phyloP scores from a whole-genome alignment of 768 basidiomycete species.

The Hericium alpestre region DNA sequence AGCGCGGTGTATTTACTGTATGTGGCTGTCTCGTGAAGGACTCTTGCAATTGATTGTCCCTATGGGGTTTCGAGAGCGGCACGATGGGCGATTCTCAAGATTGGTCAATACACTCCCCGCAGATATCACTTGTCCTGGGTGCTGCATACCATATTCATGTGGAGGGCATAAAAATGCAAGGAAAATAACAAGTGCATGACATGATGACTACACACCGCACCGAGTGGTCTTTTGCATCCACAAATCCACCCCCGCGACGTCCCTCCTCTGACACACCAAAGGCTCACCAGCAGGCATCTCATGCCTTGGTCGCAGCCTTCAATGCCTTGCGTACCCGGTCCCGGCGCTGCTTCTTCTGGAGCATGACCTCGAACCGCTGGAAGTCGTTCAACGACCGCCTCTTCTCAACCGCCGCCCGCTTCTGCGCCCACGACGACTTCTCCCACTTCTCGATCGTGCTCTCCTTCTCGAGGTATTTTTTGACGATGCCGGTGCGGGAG shows the following conservation, averaged over 20 bases:
- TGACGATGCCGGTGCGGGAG: constrained; percentile 72
- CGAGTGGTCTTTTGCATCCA: background rate
- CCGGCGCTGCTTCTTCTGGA: constrained; percentile 81
- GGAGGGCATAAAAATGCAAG: background rate
- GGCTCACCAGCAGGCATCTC: constrained; percentile 4
- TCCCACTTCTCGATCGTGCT: constrained; percentile 82
- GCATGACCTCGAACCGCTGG: constrained; percentile 78
- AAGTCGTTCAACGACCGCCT: constrained; percentile 81
- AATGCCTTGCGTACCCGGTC: constrained; percentile 67
- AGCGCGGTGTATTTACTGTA: too few species aligned
- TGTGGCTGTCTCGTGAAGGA: too few species aligned
- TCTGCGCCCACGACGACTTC: constrained; percentile 80
- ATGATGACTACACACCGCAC: constrained; percentile 2
- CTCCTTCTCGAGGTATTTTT: constrained; percentile 83
- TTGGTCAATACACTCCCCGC: background rate
- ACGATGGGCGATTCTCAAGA: too few species aligned
- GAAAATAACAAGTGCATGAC: constrained; percentile 5
- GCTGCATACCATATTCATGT: constrained; percentile 4
- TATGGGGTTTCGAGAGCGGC: too few species aligned
- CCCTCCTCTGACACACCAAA: background rate
- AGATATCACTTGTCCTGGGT: background rate
- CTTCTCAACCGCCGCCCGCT: constrained; percentile 61
- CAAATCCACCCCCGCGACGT: background rate
- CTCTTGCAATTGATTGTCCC: too few species aligned
- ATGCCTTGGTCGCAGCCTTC: constrained; percentile 43